Evolutionary conservation across 2,329 filamentous ascomycete species (phyloP), one percentile per base, ranked within the genome.

Genomic region (Dryadomyces quercus-mongolicae): DNA sequence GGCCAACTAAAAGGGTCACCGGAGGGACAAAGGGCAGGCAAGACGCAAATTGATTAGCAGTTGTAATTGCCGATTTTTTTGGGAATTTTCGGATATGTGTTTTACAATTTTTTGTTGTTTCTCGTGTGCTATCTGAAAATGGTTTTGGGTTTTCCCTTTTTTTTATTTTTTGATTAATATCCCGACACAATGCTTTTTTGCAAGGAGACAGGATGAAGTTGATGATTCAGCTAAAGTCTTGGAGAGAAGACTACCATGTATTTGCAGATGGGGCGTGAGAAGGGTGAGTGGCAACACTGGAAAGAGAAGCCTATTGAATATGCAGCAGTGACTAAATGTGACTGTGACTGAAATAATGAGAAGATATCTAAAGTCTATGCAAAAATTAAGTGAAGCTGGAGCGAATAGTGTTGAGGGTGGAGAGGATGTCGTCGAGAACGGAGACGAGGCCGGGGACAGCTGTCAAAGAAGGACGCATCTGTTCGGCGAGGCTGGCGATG

Each of bases 401-500:
- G 42, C 47, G 34, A n/a, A 67, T 47, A 13, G n/a, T 51, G 10
- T 54, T 55, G 25, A 68, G 54, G 0, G 64, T 64, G 8, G 2
- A 52, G 40, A 63, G 34, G 16, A 65, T 73, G 62, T 80, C 76
- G 15, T 74, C 70, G 51, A 81, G 63, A 2, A 68, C 67, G 53
- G 73, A 72, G 40, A 62, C 59, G 46, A 78, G 57, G 13, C 60
- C 47, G 1, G 8, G 20, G 3, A 63, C 65, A 10, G 42, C 22
- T 1, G 36, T 15, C 2, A 69, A 56, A n/a, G 63, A 63, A 18
- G 51, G 55, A 43, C 62, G 65, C 59, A 81, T 55, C 59, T 72
- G 72, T 34, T 60, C 61, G 4, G 72, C 72, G 51, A 81, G 68
- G 3, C 77, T 75, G 9, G 68, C 59, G 13, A 84, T 66, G 7